These are phyloP conservation scores for Crithidia mellificae DNA, from an alignment of 208 protist species.

Conservation along the genomic window DNA sequence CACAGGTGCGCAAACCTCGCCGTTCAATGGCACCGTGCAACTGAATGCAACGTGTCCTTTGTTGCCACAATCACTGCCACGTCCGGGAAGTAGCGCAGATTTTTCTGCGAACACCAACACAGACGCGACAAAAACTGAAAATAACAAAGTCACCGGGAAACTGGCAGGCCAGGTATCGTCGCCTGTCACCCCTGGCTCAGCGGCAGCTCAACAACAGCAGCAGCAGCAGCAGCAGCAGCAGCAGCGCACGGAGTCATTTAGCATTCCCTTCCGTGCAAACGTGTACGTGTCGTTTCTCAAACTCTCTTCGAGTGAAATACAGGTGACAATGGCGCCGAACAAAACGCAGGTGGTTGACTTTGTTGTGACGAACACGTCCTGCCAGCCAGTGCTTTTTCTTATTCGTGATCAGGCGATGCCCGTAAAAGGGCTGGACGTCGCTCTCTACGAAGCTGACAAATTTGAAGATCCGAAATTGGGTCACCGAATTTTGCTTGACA, in stretches of 20 bases:
- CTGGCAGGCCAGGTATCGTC: neutral
- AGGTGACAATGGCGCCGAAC: slow-evolving; percentile 69
- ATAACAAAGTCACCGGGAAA: neutral
- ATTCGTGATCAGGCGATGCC: slow-evolving; percentile 71
- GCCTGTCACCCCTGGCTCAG: neutral
- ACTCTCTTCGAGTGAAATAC: slow-evolving; percentile 62
- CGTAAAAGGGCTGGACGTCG: slow-evolving; percentile 60
- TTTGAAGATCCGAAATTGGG: slow-evolving; percentile 80
- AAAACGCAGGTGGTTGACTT: slow-evolving; percentile 79
- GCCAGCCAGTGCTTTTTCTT: slow-evolving; percentile 67
- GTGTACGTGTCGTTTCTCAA: slow-evolving; percentile 77
- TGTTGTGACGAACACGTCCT: slow-evolving; percentile 67
- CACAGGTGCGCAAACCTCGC: slow-evolving; percentile 35
- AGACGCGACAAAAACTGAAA: neutral
- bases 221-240: no score
- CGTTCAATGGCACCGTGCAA: slow-evolving; percentile 51
- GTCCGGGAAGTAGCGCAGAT: neutral
- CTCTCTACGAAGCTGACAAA: slow-evolving; percentile 72
- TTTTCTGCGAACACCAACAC: neutral
- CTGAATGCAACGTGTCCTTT: slow-evolving; percentile 25
- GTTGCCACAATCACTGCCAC: neutral
- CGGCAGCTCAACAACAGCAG: no score
- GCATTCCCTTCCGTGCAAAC: slow-evolving; percentile 58
- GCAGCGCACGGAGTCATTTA: slow-evolving; percentile 38
- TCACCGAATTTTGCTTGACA: slow-evolving; percentile 58